Evolutionary conservation across 2,329 filamentous ascomycete species (phyloP).

Genomic region (Raffaelea albimanens): DNA sequence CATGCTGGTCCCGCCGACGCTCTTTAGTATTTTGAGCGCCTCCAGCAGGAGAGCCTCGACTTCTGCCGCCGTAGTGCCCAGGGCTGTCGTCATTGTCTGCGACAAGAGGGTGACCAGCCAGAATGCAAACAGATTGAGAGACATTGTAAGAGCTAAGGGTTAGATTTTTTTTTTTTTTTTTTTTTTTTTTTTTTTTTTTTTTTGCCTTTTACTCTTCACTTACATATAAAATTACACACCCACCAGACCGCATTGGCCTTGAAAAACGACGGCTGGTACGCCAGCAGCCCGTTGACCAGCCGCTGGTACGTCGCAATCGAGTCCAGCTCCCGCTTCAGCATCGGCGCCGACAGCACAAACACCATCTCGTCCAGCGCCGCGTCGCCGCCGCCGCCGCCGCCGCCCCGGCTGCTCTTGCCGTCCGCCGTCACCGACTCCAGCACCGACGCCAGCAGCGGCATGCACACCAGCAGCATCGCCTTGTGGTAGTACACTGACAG

Average conservation of each 20-base stretch:
- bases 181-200: background rate
- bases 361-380: background rate
- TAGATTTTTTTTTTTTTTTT: too few relatives aligned
- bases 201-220: slow-evolving; percentile 3
- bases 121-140: slow-evolving; percentile 18
- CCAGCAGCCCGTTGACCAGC: slow-evolving; percentile 12
- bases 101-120: slow-evolving; percentile 15
- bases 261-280: slow-evolving; percentile 14
- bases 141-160: slow-evolving; percentile 16
- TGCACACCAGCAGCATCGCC: slow-evolving; percentile 8
- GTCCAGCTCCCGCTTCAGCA: slow-evolving; percentile 15
- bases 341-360: slow-evolving; percentile 10
- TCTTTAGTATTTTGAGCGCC: slow-evolving; percentile 5
- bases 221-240: slow-evolving; percentile 22
- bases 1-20: slow-evolving; percentile 11
- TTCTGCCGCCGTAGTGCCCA: slow-evolving; percentile 1
- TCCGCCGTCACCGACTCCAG: slow-evolving; percentile 7
- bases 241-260: slow-evolving; percentile 20
- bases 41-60: slow-evolving; percentile 5
- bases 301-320: slow-evolving; percentile 14
- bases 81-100: background rate
- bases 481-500: slow-evolving; percentile 13
- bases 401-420: background rate
- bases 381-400: too few relatives aligned
- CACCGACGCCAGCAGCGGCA: slow-evolving; percentile 7